These are phyloP conservation scores for Zygosaccharomyces rouxii DNA, from an alignment of 805 yeast species.

Conservation along the genomic window DNA sequence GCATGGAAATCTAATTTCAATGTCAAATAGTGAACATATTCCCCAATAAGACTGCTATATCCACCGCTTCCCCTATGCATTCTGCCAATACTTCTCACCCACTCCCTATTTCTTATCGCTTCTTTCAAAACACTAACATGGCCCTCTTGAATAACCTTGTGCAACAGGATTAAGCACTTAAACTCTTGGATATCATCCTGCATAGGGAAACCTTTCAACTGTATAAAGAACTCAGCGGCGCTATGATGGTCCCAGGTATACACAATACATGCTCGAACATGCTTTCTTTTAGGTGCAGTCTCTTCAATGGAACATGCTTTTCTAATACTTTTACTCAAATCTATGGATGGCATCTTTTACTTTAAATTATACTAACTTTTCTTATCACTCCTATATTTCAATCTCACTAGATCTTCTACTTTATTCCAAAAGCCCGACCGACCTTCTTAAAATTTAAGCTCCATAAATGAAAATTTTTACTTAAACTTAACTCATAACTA, in stretches of 20 bases:
- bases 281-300: constrained; percentile 91
- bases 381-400: background rate
- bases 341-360: constrained; percentile 30
- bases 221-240: constrained; percentile 79
- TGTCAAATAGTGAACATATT: constrained; percentile 65
- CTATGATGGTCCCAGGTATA: constrained; percentile 95
- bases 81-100: constrained; percentile 70
- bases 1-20: constrained; percentile 78
- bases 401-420: background rate
- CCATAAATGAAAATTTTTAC: constrained; percentile 6
- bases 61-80: constrained; percentile 43
- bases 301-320: constrained; percentile 87
- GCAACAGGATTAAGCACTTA: constrained; percentile 79
- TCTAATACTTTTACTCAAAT: constrained; percentile 42
- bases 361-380: background rate
- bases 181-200: constrained; percentile 80
- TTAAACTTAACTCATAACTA: background rate
- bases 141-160: constrained; percentile 97
- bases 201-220: constrained; percentile 71
- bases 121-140: constrained; percentile 79
- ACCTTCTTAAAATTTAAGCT: background rate
- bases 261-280: constrained; percentile 91
- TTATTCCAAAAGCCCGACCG: background rate
- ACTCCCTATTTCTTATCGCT: constrained; percentile 71
- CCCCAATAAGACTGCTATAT: constrained; percentile 70